phyloP scores from a whole-genome alignment of 805 yeast genomes.

The Barnettozyma salicaria region DNA sequence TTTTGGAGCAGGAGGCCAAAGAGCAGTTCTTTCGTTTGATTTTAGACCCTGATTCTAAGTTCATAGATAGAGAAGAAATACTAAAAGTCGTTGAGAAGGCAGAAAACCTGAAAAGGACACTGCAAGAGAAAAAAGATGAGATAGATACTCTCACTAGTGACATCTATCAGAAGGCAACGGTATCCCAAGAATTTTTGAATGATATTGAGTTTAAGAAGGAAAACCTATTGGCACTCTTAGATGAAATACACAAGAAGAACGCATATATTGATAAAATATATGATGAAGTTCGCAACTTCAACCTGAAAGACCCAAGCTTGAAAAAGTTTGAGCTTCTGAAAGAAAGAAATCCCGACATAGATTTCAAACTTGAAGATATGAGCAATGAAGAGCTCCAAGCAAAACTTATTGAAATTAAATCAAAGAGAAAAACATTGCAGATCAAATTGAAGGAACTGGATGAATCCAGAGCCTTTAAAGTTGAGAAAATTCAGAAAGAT shows the following conservation, averaged over 20 bases:
- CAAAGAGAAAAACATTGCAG: slow-evolving; percentile 5
- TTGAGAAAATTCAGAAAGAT: slow-evolving; percentile 4
- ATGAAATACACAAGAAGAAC: slow-evolving; percentile 5
- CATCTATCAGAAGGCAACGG: slow-evolving; percentile 1
- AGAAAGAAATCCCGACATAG: not conserved
- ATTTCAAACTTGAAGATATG: slow-evolving; percentile 4
- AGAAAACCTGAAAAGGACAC: slow-evolving; percentile 24
- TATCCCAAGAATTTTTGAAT: not conserved
- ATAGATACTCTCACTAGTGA: slow-evolving; percentile 11
- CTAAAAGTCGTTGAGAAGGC: slow-evolving; percentile 26
- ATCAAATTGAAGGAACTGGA: slow-evolving; percentile 1
- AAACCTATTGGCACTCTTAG: slow-evolving; percentile 1
- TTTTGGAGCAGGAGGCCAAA: slow-evolving; percentile 66
- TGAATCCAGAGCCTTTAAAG: not conserved
- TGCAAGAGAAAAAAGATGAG: slow-evolving; percentile 21
- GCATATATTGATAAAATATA: slow-evolving; percentile 12
- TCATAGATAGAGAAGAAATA: slow-evolving; percentile 32
- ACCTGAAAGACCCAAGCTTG: slow-evolving; percentile 14
- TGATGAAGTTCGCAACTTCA: slow-evolving; percentile 14
- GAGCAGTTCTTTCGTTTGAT: slow-evolving; percentile 56
- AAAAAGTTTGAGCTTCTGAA: slow-evolving; percentile 8
- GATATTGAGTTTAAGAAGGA: slow-evolving; percentile 6
- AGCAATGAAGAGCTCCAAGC: slow-evolving; percentile 1
- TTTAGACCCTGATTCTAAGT: slow-evolving; percentile 29
- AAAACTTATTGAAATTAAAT: slow-evolving; percentile 2